Conservation (phyloP, 106 monocot genomes). For the Dioscorea dumetorum region DNA sequence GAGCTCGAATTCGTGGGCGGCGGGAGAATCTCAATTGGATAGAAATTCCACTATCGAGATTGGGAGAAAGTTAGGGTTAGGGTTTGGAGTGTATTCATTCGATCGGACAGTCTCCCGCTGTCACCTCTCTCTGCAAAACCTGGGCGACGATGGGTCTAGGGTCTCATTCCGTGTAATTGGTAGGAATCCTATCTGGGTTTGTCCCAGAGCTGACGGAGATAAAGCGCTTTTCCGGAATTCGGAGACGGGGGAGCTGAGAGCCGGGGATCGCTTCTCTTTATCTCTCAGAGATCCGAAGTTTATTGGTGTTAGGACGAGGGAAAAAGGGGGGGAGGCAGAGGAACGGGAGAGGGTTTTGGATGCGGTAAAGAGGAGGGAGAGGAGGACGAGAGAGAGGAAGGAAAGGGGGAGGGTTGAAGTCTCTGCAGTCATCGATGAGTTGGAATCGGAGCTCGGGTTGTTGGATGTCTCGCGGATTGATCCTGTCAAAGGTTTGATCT, state of each 20-base stretch:
- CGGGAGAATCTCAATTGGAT: conserved; percentile 4
- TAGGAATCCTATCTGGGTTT: conserved; percentile 42
- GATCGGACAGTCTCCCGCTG: conserved; percentile 38
- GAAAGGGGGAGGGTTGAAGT: conserved; percentile 1
- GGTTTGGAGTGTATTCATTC: neutral
- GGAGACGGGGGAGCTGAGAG: conserved; percentile 19
- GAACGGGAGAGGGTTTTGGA: conserved; percentile 22
- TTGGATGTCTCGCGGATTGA: conserved; percentile 23
- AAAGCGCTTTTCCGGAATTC: conserved; percentile 17
- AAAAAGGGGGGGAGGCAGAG: neutral
- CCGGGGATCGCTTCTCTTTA: conserved; percentile 21
- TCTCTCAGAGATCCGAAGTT: conserved; percentile 17
- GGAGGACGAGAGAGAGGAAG: conserved; percentile 18
- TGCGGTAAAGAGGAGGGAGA: conserved; percentile 26
- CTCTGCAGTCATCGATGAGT: neutral
- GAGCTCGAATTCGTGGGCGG: conserved; percentile 18
- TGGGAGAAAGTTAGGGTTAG: conserved; percentile 18
- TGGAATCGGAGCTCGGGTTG: conserved; percentile 6
- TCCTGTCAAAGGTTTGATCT: conserved; percentile 25
- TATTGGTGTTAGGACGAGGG: conserved; percentile 11
- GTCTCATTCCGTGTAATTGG: conserved; percentile 37
- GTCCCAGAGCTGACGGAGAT: neutral
- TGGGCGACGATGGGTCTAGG: neutral
- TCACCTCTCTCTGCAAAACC: conserved; percentile 20
- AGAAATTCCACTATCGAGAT: conserved; percentile 1